Evolutionary conservation across 1,284 basidiomycete species (phyloP), one percentile per base, ranked within the genome.

Genomic region (Apiotrichum gamsii): DNA sequence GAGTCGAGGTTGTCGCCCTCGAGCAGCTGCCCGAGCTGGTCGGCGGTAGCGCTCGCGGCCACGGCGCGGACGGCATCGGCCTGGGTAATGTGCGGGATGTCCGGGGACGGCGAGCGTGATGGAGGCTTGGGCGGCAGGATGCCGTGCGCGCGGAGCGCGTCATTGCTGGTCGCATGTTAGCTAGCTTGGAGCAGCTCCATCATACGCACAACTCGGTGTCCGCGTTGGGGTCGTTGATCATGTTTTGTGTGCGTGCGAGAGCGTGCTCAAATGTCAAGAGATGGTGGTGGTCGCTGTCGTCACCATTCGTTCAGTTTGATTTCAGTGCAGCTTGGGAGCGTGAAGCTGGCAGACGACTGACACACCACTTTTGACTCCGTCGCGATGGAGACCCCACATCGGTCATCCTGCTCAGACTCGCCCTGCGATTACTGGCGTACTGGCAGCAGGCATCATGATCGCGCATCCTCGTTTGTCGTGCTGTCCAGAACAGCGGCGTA

Each of bases 141-240:
- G 31, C 90, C 90, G 62, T 91, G 82, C 61, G 88, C 87, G 47
- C 90, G 86, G 9, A 95, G 81, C 25, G 86, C 87, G 65, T 93
- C 91, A 72, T 95, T 93, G 72, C 90, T 93, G 67, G 25, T 6
- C 5, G 24, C 19, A 16, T 28, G 40, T 45, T 37, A 48, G 45
- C 40, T n/a, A 31, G 21, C 39, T 42, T n/a, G 16, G 20, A 29
- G 19, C 11, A n/a, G n/a, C n/a, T n/a, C n/a, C n/a, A 14, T 10
- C 20, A 46, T 25, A 72, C 85, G 72, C 67, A 90, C 89, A 91
- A 93, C 78, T 93, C 90, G 1, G 90, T 91, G 68, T 94, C 90
- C 75, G 90, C 85, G 77, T 90, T 79, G 8, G 84, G 78, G 67
- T 90, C 87, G 54, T 64, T 56, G 66, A 69, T 72, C 21, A 16